Evolutionary conservation across 768 basidiomycete species (phyloP).

Genomic region (Xerocomellus intermedius): DNA sequence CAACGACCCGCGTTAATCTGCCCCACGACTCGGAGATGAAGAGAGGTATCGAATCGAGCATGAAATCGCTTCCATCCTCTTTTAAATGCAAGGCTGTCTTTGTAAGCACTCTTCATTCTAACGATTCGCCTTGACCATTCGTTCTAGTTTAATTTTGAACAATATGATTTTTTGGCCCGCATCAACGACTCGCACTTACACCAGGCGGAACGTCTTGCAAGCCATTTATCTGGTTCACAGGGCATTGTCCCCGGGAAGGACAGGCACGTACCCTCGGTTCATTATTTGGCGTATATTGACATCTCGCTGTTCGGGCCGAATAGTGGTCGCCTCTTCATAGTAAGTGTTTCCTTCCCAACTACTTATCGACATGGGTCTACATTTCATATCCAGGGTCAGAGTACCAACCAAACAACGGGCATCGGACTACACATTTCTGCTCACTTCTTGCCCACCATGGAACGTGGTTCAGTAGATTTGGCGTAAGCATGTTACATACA

Average conservation of each 20-base stretch:
- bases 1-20: neutral
- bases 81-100: constrained; percentile 13
- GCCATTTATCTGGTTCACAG: neutral
- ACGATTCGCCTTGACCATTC: neutral
- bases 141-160: constrained; percentile 12
- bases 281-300: neutral
- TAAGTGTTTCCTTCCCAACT: neutral
- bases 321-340: constrained; percentile 17
- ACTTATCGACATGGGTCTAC: neutral
- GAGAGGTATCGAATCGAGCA: constrained; percentile 1
- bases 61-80: constrained; percentile 6
- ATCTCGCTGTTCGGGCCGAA: neutral
- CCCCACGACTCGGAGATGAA: constrained; percentile 3
- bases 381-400: constrained; percentile 59
- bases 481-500: constrained; percentile 47
- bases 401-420: constrained; percentile 90
- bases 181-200: neutral
- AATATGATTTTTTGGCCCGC: neutral
- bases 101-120: neutral
- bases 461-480: constrained; percentile 87
- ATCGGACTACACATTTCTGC: constrained; percentile 61
- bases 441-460: constrained; percentile 92
- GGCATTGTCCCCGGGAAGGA: constrained; percentile 3
- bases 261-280: neutral
- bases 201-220: neutral